These are phyloP conservation scores for Zygotorulaspora chibaensis DNA, from an alignment of 805 yeast genomes.

Conservation along the genomic window DNA sequence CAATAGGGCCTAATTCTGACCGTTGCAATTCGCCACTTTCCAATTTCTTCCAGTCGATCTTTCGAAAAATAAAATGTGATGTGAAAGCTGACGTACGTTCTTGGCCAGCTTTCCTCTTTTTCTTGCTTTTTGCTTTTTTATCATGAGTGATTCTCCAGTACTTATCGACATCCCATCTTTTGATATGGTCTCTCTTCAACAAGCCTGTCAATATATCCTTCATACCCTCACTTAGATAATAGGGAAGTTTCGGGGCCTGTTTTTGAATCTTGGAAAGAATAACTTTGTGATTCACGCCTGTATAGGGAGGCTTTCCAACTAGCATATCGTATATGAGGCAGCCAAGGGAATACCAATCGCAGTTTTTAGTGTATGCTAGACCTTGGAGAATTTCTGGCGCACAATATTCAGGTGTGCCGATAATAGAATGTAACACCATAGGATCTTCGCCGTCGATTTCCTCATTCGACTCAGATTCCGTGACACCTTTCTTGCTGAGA, in stretches of 20 bases:
- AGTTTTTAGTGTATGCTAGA: constrained; percentile 67
- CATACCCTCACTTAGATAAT: constrained; percentile 72
- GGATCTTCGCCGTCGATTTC: constrained; percentile 29
- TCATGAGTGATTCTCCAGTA: constrained; percentile 39
- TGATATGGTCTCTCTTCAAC: constrained; percentile 62
- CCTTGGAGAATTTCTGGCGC: constrained; percentile 88
- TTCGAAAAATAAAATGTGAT: constrained; percentile 71
- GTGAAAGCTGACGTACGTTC: constrained; percentile 40
- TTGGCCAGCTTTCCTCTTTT: constrained; percentile 30
- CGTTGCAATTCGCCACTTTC: constrained; percentile 44
- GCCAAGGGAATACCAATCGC: constrained; percentile 93
- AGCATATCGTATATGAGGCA: constrained; percentile 75
- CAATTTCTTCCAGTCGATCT: constrained; percentile 63
- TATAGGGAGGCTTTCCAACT: constrained; percentile 84
- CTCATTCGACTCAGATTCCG: constrained; percentile 5
- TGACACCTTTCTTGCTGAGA: constrained; percentile 45
- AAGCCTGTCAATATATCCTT: constrained; percentile 66
- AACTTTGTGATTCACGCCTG: constrained; percentile 72
- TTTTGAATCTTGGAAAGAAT: constrained; percentile 71
- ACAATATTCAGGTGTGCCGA: constrained; percentile 49
- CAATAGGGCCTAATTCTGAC: constrained; percentile 62
- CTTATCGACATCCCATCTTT: constrained; percentile 58
- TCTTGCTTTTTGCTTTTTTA: constrained; percentile 16
- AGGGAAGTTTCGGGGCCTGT: constrained; percentile 53
- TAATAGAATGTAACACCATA: constrained; percentile 36